These are phyloP conservation scores for Aurantiochytrium sp. DNA, from an alignment of 108 stramenopile species.

Conservation along the genomic window DNA sequence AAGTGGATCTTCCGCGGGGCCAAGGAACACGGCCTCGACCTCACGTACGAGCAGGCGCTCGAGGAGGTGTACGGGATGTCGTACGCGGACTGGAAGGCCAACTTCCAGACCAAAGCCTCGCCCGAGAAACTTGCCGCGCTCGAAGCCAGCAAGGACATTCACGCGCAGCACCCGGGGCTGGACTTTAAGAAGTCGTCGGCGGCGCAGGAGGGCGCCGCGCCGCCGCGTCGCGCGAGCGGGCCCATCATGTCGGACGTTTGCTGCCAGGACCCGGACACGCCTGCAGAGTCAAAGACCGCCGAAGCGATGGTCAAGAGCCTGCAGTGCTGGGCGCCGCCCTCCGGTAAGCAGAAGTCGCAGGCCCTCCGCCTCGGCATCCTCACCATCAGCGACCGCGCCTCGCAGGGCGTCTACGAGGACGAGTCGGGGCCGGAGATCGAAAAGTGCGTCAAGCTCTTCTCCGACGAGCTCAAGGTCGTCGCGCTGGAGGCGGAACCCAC, in stretches of 20 bases:
- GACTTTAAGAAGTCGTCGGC: background rate
- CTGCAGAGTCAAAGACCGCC: background rate
- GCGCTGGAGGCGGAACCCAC: background rate
- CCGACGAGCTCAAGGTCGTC: slow-evolving; percentile 33
- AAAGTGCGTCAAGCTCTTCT: slow-evolving; percentile 41
- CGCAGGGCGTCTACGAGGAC: slow-evolving; percentile 66
- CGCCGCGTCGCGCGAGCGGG: background rate
- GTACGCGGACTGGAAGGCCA: slow-evolving; percentile 75
- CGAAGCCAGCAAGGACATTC: slow-evolving; percentile 65
- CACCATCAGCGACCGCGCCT: slow-evolving; percentile 78
- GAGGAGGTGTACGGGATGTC: slow-evolving; percentile 73
- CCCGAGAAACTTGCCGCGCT: slow-evolving; percentile 64
- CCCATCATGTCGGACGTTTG: slow-evolving; percentile 78
- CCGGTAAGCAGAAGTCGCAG: slow-evolving; percentile 40
- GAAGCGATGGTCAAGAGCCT: background rate
- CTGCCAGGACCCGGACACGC: slow-evolving; percentile 59
- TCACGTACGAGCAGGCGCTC: slow-evolving; percentile 79
- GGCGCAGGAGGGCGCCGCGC: background rate
- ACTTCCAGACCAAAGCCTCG: slow-evolving; percentile 69
- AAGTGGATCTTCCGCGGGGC: slow-evolving; percentile 67
- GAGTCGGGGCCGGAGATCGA: slow-evolving; percentile 74
- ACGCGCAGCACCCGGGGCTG: slow-evolving; percentile 63
- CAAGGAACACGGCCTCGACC: slow-evolving; percentile 57
- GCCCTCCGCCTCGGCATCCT: slow-evolving; percentile 65
- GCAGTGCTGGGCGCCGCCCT: background rate